Evolutionary conservation across 2,329 filamentous ascomycete species (phyloP).

Genomic region (Sarocladium kiliense): DNA sequence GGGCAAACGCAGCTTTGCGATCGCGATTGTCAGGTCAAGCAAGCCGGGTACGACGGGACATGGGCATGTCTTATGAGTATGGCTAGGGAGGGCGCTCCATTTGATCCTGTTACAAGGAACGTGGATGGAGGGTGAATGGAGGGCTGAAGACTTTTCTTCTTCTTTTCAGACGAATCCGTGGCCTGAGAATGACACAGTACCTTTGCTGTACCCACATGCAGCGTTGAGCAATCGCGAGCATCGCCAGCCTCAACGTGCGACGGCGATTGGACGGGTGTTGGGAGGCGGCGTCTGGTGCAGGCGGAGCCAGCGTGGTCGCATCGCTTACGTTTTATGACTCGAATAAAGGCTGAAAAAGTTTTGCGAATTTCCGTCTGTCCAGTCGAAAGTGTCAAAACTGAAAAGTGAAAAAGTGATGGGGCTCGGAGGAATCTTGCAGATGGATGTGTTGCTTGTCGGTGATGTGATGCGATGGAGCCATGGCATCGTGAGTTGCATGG

Average conservation of each 20-base stretch:
- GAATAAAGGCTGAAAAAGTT: neutral
- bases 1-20: neutral
- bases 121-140: neutral
- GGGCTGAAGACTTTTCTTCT: neutral
- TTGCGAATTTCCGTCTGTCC: neutral
- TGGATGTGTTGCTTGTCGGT: neutral
- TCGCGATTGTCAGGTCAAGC: neutral
- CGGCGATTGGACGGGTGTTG: neutral
- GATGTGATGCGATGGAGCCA: constrained; percentile 2
- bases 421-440: neutral
- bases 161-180: neutral
- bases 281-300: neutral
- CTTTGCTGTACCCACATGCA: neutral
- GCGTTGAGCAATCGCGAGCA: neutral
- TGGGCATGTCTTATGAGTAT: no score
- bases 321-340: constrained; percentile 1
- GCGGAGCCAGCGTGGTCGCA: neutral
- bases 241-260: constrained; percentile 2
- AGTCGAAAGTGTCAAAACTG: constrained; percentile 4
- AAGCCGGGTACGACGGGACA: neutral
- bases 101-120: neutral
- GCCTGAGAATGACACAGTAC: neutral
- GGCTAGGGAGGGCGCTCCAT: neutral
- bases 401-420: neutral
- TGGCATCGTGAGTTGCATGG: neutral